A percentile compares a stretch with the other conserved stretches of the same genome.
Evolutionary conservation across 371 early-diverging fungal species (phyloP).

Genomic region (Rhizopus microsporus): DNA sequence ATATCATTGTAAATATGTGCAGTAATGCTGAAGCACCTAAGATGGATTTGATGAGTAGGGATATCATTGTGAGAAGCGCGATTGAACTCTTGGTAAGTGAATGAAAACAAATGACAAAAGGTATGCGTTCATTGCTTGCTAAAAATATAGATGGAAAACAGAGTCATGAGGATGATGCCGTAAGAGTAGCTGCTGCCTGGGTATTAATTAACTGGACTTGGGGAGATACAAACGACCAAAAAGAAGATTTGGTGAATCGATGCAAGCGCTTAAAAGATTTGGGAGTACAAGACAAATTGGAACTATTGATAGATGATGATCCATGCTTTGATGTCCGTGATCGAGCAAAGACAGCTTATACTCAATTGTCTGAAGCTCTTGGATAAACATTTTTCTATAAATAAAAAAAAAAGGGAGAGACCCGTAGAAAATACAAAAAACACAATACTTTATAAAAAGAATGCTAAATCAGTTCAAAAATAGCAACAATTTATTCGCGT

Average conservation of each 20-base stretch:
- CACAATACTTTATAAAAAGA: background rate
- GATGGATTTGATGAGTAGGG: constrained; percentile 59
- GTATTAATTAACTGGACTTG: constrained; percentile 84
- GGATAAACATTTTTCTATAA: constrained; percentile 7
- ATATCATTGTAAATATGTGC: constrained; percentile 78
- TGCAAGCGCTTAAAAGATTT: constrained; percentile 38
- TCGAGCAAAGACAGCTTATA: constrained; percentile 70
- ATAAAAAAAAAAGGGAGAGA: background rate
- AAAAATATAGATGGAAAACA: constrained; percentile 10
- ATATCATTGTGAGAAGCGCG: constrained; percentile 56
- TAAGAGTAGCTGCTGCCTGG: constrained; percentile 81
- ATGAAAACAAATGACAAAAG: constrained; percentile 1
- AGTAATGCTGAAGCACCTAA: constrained; percentile 74
- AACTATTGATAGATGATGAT: constrained; percentile 51
- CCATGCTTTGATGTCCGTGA: constrained; percentile 73
- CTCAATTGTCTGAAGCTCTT: constrained; percentile 46
- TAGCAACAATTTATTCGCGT: constrained; percentile 2
- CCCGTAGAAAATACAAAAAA: background rate
- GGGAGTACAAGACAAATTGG: constrained; percentile 65
- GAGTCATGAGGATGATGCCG: constrained; percentile 60
- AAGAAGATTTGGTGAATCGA: constrained; percentile 28
- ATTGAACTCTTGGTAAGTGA: constrained; percentile 58
- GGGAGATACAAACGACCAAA: constrained; percentile 60
- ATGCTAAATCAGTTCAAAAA: background rate
- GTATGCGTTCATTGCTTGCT: constrained; percentile 2